Evolutionary conservation across 345 rosid species (phyloP), one percentile per base, ranked within the genome.

Genomic region (Leavenworthia alabamica): DNA sequence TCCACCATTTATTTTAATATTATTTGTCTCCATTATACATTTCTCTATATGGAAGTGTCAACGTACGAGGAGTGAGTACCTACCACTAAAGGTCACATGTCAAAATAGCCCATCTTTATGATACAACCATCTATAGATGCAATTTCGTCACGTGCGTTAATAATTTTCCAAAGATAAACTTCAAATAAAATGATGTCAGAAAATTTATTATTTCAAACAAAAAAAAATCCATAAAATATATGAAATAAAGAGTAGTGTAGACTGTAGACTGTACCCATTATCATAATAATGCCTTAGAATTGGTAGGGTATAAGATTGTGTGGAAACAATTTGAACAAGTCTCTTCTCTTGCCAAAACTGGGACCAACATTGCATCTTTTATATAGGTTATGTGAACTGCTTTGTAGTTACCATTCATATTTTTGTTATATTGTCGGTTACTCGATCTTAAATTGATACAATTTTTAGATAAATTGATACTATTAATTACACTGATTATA

Each of bases 131-230:
- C 16, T 53, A 62, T 69, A 67, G 73, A 69, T 36, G 68, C 33
- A 69, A 69, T 53, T 69, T 68, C 56, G 3, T 53, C 73, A 69
- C 73, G 73, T 69, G 67, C 23, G 1, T 32, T 17, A 51, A 51
- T 43, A 12, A 0, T n/a, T 17, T 24, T 24, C 16, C 40, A 4
- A 12, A 27, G 37, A 1, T 13, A 33, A 24, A 7, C 17, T 36
- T 33, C n/a, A 13, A 48, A 0, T 32, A 44, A 41, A 64, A 51
- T 64, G 57, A 49, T 49, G 37, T 17, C 28, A 62, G 29, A 16
- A 46, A 36, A 1, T 2, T 35, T 33, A 13, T 19, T 36, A 50
- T 29, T 48, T 44, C 0, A 5, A 24, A 9, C 0, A 5, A 24
- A 9, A 26, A 19, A 42, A 28, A 13, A 48, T 11, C 2, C 15